Evolutionary conservation across 2,329 filamentous ascomycete genomes (phyloP), one percentile per base, ranked within the genome.

Genomic region (Gnomoniopsis sp.): DNA sequence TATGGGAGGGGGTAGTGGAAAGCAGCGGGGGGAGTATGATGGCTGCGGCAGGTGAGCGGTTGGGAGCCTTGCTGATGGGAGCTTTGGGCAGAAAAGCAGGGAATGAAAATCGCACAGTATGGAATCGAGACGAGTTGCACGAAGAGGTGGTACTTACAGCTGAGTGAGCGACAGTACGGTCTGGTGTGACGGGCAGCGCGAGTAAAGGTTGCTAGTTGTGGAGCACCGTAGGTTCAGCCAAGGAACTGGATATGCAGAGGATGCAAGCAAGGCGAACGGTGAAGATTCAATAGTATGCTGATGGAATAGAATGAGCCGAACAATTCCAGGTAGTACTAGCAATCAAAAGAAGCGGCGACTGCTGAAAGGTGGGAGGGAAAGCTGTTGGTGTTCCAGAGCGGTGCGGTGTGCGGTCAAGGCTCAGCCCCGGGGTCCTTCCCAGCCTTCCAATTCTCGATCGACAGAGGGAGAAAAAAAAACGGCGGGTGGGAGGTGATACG

Each of bases 1-100:
- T n/a, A n/a, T 64, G 22, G 58, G 60, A 59, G 41, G 15, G n/a
- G 57, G 53, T 49, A 57, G 57, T 49, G 61, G 59, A 55, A 49
- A 41, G 34, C 26, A 30, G 26, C 48, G 49, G 48, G 44, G 41
- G 58, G 57, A 38, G 30, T 15, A 19, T 17, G 38, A 15, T 52
- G 43, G 38, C 47, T 52, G 55, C 43, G 53, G 48, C 22, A 51
- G 26, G 55, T 58, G 58, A 60, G 58, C 49, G 44, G 51, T 56
- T 38, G 53, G 41, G 15, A 10, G 53, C 17, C 49, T 57, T 46
- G 49, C 48, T 46, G 15, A 53, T 49, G 43, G n/a, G 53, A 57
- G 58, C 53, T 59, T 36, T 44, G 53, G 19, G 47, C 46, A 51
- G 17, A 19, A 44, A 47, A 47, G 44, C 44, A 47, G 44, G 44